Evolutionary conservation across 2,329 filamentous ascomycete species (phyloP).

Genomic region (Orbilia ellipsospora): DNA sequence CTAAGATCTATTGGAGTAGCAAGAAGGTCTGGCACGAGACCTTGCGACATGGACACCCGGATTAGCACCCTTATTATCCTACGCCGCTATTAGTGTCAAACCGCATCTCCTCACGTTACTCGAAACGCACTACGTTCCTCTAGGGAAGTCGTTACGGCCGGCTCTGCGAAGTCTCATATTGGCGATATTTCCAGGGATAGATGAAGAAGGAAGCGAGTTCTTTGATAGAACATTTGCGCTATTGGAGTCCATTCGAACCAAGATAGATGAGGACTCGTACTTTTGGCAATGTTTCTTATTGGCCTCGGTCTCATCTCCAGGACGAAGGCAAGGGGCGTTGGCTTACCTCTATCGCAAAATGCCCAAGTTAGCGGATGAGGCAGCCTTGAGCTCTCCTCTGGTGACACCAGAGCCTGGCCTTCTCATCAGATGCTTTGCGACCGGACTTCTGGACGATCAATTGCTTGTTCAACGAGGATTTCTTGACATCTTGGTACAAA

Average conservation of each 20-base stretch:
- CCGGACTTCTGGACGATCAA: conserved; percentile 87
- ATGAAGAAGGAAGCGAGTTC: conserved; percentile 97
- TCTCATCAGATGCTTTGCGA: conserved; percentile 88
- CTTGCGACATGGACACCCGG: conserved; percentile 90
- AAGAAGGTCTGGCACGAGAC: conserved; percentile 81
- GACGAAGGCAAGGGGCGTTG: conserved; percentile 83
- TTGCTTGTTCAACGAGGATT: conserved; percentile 93
- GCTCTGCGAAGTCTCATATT: conserved; percentile 91
- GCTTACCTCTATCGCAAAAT: conserved; percentile 84
- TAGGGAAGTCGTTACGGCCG: conserved; percentile 79
- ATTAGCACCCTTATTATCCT: conserved; percentile 86
- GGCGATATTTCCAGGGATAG: conserved; percentile 87
- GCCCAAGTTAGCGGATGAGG: conserved; percentile 71
- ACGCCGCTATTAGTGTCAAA: conserved; percentile 91
- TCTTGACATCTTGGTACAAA: conserved; percentile 88
- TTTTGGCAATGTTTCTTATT: conserved; percentile 99
- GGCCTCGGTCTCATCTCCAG: conserved; percentile 88
- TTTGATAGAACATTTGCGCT: conserved; percentile 88
- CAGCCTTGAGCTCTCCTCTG: conserved; percentile 70
- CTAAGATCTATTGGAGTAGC: conserved; percentile 61
- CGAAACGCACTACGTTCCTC: conserved; percentile 79
- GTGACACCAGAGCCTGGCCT: conserved; percentile 91
- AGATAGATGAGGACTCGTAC: conserved; percentile 71
- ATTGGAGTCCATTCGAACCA: conserved; percentile 75
- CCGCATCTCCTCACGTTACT: conserved; percentile 85